Conservation (phyloP, 352 stramenopile genomes). For the Phytophthora citricola region DNA sequence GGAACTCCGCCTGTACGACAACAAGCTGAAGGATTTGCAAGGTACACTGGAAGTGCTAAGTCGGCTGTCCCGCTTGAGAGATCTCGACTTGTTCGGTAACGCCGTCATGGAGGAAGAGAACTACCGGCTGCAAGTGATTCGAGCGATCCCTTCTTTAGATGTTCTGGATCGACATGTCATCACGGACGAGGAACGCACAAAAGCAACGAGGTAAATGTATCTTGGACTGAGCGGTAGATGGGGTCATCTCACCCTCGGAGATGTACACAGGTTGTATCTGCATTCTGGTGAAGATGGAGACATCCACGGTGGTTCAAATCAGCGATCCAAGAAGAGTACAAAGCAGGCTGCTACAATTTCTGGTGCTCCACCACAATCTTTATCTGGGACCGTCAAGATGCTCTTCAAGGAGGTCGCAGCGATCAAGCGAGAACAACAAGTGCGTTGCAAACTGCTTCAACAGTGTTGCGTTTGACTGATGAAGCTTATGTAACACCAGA, state of each 20-base stretch:
- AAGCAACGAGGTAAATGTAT: constrained; percentile 42
- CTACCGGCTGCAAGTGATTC: constrained; percentile 86
- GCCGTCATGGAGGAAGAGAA: constrained; percentile 83
- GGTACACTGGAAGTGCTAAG: constrained; percentile 53
- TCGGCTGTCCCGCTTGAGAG: constrained; percentile 67
- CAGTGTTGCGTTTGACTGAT: not conserved
- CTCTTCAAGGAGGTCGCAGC: constrained; percentile 69
- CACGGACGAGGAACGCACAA: constrained; percentile 66
- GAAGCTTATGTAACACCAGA: constrained; percentile 17
- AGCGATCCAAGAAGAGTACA: constrained; percentile 26
- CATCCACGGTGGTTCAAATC: constrained; percentile 1
- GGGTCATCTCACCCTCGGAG: not conserved
- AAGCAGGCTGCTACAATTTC: constrained; percentile 27
- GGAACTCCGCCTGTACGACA: constrained; percentile 80
- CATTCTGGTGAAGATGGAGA: constrained; percentile 24
- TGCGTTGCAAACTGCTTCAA: constrained; percentile 1
- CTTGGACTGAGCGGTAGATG: not conserved
- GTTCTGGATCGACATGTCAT: constrained; percentile 86
- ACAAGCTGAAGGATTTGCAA: constrained; percentile 82
- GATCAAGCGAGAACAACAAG: constrained; percentile 57
- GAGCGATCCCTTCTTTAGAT: constrained; percentile 71
- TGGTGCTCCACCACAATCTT: constrained; percentile 46
- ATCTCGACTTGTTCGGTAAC: constrained; percentile 87
- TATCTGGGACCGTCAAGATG: constrained; percentile 77
- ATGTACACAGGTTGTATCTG: constrained; percentile 24